Evolutionary conservation across 495 filamentous ascomycete species (phyloP).

Genomic region (Aspergillus ellipticus): DNA sequence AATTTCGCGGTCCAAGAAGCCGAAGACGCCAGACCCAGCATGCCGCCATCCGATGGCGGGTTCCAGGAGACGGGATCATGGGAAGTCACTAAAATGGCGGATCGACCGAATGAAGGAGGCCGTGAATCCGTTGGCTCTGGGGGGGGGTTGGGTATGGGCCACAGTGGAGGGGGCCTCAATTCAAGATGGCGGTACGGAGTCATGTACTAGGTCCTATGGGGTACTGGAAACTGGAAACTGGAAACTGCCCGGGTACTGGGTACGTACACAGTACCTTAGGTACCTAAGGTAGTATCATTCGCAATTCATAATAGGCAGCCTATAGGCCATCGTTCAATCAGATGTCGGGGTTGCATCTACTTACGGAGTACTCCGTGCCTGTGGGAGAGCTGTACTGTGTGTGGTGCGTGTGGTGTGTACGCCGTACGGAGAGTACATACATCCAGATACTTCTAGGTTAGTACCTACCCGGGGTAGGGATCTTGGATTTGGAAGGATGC

Average conservation of each 20-base stretch:
- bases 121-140: slow-evolving; percentile 3
- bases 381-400: background rate
- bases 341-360: background rate
- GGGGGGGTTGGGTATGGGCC: slow-evolving; percentile 1
- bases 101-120: slow-evolving; percentile 8
- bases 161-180: background rate
- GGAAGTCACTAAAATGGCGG: slow-evolving; percentile 15
- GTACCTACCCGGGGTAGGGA: no score
- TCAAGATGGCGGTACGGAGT: no score
- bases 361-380: background rate
- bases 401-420: no score
- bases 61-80: slow-evolving; percentile 22
- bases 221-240: no score
- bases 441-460: no score
- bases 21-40: background rate
- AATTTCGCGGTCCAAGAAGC: background rate
- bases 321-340: slow-evolving; percentile 1
- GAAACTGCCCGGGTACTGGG: no score
- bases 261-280: no score
- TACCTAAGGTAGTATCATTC: no score
- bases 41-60: slow-evolving; percentile 14
- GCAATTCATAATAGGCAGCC: no score
- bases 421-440: no score
- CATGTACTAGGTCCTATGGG: no score
- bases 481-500: no score